Conservation (phyloP, 2,329 filamentous ascomycete genomes). For the Sporothrix brunneoviolacea region DNA sequence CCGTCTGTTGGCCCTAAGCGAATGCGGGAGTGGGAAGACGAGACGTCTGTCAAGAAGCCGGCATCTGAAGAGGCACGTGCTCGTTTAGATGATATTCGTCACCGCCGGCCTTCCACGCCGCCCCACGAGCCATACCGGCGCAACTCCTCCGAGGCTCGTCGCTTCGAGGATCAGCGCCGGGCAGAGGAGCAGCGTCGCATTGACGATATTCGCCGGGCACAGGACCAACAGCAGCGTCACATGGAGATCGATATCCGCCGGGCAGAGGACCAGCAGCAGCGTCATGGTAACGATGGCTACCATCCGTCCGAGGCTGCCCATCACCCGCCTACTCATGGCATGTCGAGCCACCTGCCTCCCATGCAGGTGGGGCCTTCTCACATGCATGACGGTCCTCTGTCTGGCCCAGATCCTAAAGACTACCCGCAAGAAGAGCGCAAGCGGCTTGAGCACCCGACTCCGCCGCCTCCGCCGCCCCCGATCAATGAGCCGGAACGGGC, state of each 20-base stretch:
- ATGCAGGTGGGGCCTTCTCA: constrained; percentile 54
- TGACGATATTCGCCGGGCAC: constrained; percentile 46
- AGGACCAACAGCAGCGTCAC: constrained; percentile 46
- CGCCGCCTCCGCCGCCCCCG: constrained; percentile 42
- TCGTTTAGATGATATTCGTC: constrained; percentile 75
- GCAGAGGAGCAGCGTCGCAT: constrained; percentile 53
- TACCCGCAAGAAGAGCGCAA: constrained; percentile 50
- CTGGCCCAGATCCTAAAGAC: constrained; percentile 43
- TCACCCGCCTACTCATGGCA: constrained; percentile 60
- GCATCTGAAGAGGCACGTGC: constrained; percentile 83
- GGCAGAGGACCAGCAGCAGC: constrained; percentile 52
- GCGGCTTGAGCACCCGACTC: constrained; percentile 38
- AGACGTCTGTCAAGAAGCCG: constrained; percentile 71
- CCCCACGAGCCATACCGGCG: constrained; percentile 64
- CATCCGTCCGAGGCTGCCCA: constrained; percentile 91
- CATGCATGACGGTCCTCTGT: constrained; percentile 43
- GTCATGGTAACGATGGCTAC: constrained; percentile 70
- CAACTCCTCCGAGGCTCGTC: constrained; percentile 66
- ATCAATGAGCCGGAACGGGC: constrained; percentile 72
- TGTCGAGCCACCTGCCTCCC: constrained; percentile 53
- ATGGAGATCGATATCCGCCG: constrained; percentile 46
- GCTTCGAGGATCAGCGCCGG: constrained; percentile 57
- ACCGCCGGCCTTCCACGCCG: constrained; percentile 72
- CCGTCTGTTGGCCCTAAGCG: constrained; percentile 76
- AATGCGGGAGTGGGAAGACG: constrained; percentile 87